Evolutionary conservation across 1,284 basidiomycete genomes (phyloP).

Genomic region (Cryptococcus sp.): DNA sequence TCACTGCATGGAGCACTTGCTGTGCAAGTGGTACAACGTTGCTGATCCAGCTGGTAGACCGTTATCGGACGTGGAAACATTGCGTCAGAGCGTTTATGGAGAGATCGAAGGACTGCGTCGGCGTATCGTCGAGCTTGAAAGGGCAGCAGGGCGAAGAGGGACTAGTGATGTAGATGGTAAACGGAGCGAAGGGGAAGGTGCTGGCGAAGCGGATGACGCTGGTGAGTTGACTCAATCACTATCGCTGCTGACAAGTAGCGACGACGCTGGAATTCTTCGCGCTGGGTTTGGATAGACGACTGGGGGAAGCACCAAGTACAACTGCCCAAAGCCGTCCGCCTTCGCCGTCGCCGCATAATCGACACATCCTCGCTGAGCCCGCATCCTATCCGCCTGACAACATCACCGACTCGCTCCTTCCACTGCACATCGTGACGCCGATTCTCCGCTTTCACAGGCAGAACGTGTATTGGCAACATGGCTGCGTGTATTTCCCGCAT

Average conservation of each 20-base stretch:
- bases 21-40: background rate
- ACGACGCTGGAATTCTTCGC: constrained; percentile 32
- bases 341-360: background rate
- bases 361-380: constrained; percentile 13
- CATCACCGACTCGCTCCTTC: constrained; percentile 23
- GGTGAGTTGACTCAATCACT: constrained; percentile 4
- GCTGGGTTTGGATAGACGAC: constrained; percentile 24
- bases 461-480: constrained; percentile 27
- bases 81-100: constrained; percentile 4
- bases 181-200: background rate
- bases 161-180: background rate
- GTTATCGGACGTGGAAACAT: constrained; percentile 6
- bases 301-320: constrained; percentile 5
- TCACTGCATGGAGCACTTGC: background rate
- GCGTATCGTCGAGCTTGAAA: constrained; percentile 11
- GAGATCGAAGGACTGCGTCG: constrained; percentile 12
- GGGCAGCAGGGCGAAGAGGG: background rate
- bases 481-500: constrained; percentile 24
- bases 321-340: background rate
- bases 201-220: constrained; percentile 14
- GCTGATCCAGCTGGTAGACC: background rate
- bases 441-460: constrained; percentile 21
- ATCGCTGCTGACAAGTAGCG: constrained; percentile 5
- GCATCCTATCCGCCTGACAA: constrained; percentile 10
- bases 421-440: constrained; percentile 11